Evolutionary conservation across 2,329 filamentous ascomycete species (phyloP), one percentile per base, ranked within the genome.

Genomic region (Chrysoporthe austroafricana): DNA sequence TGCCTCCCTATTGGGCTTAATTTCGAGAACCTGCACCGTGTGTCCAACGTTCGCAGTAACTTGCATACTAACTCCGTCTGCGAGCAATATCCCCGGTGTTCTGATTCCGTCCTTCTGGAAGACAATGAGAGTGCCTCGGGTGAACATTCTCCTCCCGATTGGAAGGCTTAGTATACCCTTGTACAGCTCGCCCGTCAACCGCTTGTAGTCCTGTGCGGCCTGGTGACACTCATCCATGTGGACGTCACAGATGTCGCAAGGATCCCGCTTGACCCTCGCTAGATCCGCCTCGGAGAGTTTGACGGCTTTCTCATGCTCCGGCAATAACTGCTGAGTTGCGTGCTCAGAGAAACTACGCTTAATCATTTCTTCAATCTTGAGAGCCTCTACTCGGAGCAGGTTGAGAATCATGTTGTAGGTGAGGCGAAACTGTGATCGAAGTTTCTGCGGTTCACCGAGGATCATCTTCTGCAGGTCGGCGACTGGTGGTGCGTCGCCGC

Each of bases 331-430:
- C 76, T 99, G 96, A 0, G 95, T 98, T 34, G 95, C 95, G 79
- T 99, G 96, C 78, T 99, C 96, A 63, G 95, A 97, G 83, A 99
- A 99, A 78, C 94, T 97, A 72, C 96, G 91, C 85, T 99, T 99
- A 83, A 99, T 99, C 96, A 99, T 99, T 80, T 99, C 96, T 78
- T 99, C 96, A 73, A 99, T 98, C 82, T 97, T 98, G 72, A 99
- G 81, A 2, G 96, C 96, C 78, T 99, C 96, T 2, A 99, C 96
- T 46, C 96, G 91, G 61, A 99, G 84, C 43, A 99, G 84, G 75
- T 98, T 99, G 42, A 99, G 83, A 69, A 99, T 99, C 96, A 99
- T 99, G 80, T 98, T 99, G 83, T 99, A 99, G 0, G 96, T 99
- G 60, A 99, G 84, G 69, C 96, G 89, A 84, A 99, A 99, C 76